Conservation (phyloP, 1,139 yeast genomes). For the Kodamaea suecica region DNA sequence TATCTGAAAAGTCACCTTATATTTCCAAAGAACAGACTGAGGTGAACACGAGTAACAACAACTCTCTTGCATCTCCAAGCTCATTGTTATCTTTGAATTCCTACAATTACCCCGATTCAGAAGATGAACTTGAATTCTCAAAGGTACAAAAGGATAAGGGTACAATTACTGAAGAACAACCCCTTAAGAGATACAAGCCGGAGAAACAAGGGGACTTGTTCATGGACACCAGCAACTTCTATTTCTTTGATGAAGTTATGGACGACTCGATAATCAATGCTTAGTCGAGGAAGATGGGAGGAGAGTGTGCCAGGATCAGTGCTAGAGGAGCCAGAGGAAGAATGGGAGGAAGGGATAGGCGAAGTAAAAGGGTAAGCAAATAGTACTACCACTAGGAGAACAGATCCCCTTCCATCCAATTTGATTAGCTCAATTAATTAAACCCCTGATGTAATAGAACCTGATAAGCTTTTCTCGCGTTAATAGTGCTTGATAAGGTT, state of each 20-base stretch:
- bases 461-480: no score
- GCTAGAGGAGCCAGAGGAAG: no score
- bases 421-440: no score
- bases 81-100: constrained; percentile 34
- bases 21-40: constrained; percentile 6
- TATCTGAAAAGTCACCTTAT: constrained; percentile 4
- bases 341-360: no score
- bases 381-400: no score
- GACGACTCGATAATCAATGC: constrained; percentile 20
- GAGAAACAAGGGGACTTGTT: constrained; percentile 6
- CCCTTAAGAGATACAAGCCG: constrained; percentile 3
- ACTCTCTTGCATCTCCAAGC: constrained; percentile 34
- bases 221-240: constrained; percentile 17
- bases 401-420: no score
- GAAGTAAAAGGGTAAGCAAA: no score
- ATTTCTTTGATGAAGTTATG: constrained; percentile 30
- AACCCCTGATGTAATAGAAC: no score
- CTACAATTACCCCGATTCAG: constrained; percentile 22
- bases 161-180: constrained; percentile 3
- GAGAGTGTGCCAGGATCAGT: no score
- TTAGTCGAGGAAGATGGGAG: no score
- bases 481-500: no score
- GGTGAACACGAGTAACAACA: constrained; percentile 11
- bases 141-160: constrained; percentile 6
- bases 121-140: constrained; percentile 14